phyloP scores from a whole-genome alignment of 2,329 filamentous ascomycete genomes.

The Pezicula radicicola region DNA sequence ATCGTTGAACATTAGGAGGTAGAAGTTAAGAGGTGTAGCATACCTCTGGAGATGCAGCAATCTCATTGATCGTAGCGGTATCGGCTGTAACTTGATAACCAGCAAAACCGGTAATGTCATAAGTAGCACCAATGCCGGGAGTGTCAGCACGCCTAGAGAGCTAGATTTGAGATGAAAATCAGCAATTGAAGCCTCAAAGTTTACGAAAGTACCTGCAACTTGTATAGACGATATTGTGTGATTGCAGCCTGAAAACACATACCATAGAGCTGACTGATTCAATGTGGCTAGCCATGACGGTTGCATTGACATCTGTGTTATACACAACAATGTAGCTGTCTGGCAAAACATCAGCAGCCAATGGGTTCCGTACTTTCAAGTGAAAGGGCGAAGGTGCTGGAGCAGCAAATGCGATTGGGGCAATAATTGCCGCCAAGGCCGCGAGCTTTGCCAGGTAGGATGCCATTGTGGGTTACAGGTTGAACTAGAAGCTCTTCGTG shows the following conservation, averaged over 20 bases:
- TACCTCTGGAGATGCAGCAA: constrained; percentile 25
- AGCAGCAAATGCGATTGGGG: constrained; percentile 21
- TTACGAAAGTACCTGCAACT: no score
- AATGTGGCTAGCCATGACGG: constrained; percentile 47
- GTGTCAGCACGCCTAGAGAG: constrained; percentile 55
- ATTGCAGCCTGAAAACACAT: no score
- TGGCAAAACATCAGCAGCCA: constrained; percentile 45
- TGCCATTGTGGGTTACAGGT: constrained; percentile 16
- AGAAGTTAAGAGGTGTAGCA: background rate
- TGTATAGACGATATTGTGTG: no score
- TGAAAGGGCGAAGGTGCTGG: constrained; percentile 14
- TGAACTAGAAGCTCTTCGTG: background rate
- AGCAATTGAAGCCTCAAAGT: no score
- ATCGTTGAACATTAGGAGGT: background rate
- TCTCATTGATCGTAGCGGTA: constrained; percentile 20
- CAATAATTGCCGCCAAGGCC: constrained; percentile 23
- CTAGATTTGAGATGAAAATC: constrained; percentile 14
- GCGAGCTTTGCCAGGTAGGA: constrained; percentile 22
- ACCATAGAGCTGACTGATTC: constrained; percentile 37
- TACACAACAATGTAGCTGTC: constrained; percentile 65
- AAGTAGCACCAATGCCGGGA: constrained; percentile 21
- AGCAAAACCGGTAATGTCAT: constrained; percentile 19
- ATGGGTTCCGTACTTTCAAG: constrained; percentile 39
- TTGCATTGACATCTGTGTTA: constrained; percentile 48
- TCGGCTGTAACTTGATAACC: constrained; percentile 25